Base-by-base conservation (phyloP, 805 yeast genomes). In the Saccharomycopsis synnaedendra region DNA sequence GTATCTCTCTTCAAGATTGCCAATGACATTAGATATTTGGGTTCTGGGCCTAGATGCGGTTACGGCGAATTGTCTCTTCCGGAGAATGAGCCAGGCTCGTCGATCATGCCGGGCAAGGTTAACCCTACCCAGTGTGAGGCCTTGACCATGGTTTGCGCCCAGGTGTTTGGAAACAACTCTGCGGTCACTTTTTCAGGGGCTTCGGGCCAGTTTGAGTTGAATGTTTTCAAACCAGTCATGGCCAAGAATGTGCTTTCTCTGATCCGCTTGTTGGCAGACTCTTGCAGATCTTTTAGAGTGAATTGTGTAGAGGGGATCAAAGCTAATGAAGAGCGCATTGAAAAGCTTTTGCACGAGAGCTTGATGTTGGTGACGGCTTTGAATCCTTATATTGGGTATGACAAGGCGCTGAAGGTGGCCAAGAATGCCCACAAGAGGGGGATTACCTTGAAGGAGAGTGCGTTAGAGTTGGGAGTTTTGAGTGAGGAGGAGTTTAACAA, bases 41-140 rank as follows among this genome's bases (percentile, higher is more conserved):
- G 97, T 55, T 86, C 96, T 42, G 98, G 98, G 60, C 98, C 98
- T 63, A 83, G 98, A 72, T 90, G 98, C 70, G 98, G 98, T 54
- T 93, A 93, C 70, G 97, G 97, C 48, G 98, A 93, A 71, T 78
- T 90, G 57, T 63, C 87, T 30, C 74, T 90, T 58, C 98, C 98
- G 54, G 97, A 90, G 72, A 90, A 90, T 68, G 98, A 90, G 72
- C 98, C 98, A 49, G 98, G 98, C 61, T 87, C 96, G 52, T 88
- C 97, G 31, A 90, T 90, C 68, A 90, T 90, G 98, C 98, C 98
- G 46, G 98, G 98, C 63, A 90, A 90, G 73, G 97, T 90, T 54
- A 90, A 90, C 77, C 98, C 98, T 56, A 93, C 98, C 48, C 98
- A 90, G 74, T 88, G 88, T 67, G 98, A 90, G 75, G 98, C 98